phyloP scores from a whole-genome alignment of 768 basidiomycete species.

The Panaeolus papilionaceus region DNA sequence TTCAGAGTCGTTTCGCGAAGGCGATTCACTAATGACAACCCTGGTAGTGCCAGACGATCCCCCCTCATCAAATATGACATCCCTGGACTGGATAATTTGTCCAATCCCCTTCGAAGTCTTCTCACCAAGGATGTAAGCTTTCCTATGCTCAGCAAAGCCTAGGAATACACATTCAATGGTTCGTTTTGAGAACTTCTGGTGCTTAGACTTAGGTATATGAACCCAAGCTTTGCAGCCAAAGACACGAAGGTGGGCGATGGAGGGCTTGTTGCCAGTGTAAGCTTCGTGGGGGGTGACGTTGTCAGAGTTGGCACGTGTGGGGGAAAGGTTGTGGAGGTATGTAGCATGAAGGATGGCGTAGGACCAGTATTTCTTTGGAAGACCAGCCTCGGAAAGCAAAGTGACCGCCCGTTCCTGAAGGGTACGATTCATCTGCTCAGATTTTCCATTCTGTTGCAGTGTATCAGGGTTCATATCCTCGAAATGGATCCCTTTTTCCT shows the following conservation, averaged over 20 bases:
- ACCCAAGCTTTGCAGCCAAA: slow-evolving; percentile 38
- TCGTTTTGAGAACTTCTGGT: slow-evolving; percentile 29
- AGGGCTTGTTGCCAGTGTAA: slow-evolving; percentile 33
- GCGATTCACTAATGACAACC: too few relatives aligned
- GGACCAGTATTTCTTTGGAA: slow-evolving; percentile 38
- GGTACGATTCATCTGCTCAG: slow-evolving; percentile 19
- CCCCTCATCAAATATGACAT: background rate
- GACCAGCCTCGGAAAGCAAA: slow-evolving; percentile 30
- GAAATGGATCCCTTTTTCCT: slow-evolving; percentile 18
- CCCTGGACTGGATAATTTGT: background rate
- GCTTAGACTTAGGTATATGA: slow-evolving; percentile 23
- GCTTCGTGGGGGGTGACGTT: slow-evolving; percentile 31
- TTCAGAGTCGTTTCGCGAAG: too few relatives aligned
- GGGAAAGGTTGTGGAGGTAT: slow-evolving; percentile 40
- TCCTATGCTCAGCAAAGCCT: slow-evolving; percentile 22
- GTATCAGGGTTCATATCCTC: slow-evolving; percentile 16
- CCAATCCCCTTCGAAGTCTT: background rate
- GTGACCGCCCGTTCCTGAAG: slow-evolving; percentile 24
- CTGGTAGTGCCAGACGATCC: too few relatives aligned
- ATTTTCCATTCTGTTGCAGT: slow-evolving; percentile 18
- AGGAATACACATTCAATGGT: slow-evolving; percentile 20
- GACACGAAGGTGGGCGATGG: slow-evolving; percentile 31
- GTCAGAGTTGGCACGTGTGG: slow-evolving; percentile 28
- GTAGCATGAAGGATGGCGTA: slow-evolving; percentile 36
- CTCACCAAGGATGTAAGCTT: slow-evolving; percentile 13